These are phyloP conservation scores for Phytophthora pisi DNA, from an alignment of 352 stramenopile species.

Conservation along the genomic window DNA sequence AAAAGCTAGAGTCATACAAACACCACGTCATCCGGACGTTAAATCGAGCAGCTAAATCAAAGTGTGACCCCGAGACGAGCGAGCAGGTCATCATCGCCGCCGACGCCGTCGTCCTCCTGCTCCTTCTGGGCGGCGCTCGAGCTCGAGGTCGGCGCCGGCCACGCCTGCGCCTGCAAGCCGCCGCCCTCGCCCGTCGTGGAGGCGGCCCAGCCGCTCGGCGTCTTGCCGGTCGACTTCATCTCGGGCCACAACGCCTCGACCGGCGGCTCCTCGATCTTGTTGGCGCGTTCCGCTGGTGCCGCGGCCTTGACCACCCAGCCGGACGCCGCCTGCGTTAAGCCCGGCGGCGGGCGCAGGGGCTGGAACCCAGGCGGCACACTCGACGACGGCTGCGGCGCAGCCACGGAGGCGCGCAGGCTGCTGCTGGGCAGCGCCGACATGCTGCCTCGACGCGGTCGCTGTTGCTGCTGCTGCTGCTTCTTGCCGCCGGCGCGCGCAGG, in stretches of 20 bases:
- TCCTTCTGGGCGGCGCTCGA: too few species aligned
- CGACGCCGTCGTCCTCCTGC: conserved; percentile 8
- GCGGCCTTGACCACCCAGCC: conserved; percentile 38
- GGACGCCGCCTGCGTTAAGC: conserved; percentile 35
- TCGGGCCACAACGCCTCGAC: conserved; percentile 41
- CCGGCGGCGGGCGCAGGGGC: conserved; percentile 23
- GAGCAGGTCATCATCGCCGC: conserved; percentile 33
- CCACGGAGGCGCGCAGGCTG: conserved; percentile 20
- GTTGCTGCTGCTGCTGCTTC: conserved; percentile 20
- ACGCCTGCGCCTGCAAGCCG: conserved; percentile 22
- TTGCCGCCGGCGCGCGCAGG: conserved; percentile 1
- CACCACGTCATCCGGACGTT: conserved; percentile 1
- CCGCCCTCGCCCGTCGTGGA: conserved; percentile 8
- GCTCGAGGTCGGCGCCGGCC: conserved; percentile 1
- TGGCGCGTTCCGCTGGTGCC: conserved; percentile 22
- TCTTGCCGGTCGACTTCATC: conserved; percentile 22
- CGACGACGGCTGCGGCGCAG: conserved; percentile 4
- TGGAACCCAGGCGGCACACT: conserved; percentile 33
- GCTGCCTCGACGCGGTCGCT: conserved; percentile 25
- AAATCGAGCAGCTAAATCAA: conserved; percentile 14
- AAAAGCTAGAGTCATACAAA: conserved; percentile 14
- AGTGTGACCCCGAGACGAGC: conserved; percentile 35
- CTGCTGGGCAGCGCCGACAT: conserved; percentile 23
- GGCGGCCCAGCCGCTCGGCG: conserved; percentile 28
- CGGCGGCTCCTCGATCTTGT: conserved; percentile 38